These are phyloP conservation scores for Sequoia sempervirens DNA, from an alignment of 75 land plant species.

Conservation along the genomic window DNA sequence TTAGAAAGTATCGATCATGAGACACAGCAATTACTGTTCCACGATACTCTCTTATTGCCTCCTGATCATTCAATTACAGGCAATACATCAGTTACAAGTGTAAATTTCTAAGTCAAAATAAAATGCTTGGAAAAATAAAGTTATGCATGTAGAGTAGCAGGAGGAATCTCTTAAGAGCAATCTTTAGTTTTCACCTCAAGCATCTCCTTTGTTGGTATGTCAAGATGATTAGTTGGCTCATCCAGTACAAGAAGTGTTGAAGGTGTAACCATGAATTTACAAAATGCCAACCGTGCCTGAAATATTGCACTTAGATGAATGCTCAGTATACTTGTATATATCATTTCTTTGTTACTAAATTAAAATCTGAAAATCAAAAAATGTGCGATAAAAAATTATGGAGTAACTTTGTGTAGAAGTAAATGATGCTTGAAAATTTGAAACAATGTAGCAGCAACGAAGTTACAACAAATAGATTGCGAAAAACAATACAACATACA, in stretches of 20 bases:
- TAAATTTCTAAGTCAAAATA: background rate
- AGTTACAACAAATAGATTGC: background rate
- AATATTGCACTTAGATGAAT: background rate
- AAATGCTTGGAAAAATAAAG: background rate
- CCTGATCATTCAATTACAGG: slow-evolving; percentile 33
- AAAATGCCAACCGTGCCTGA: slow-evolving; percentile 91
- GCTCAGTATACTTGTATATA: background rate
- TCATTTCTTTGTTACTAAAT: background rate
- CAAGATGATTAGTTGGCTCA: slow-evolving; percentile 97
- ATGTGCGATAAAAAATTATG: background rate
- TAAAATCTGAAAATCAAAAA: background rate
- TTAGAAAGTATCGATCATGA: slow-evolving; percentile 89
- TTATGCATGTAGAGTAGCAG: background rate
- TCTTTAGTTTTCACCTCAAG: slow-evolving; percentile 58
- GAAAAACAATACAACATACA: background rate
- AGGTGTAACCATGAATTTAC: slow-evolving; percentile 97
- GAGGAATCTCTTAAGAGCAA: background rate
- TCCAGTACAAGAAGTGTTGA: slow-evolving; percentile 90
- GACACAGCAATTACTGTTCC: slow-evolving; percentile 96
- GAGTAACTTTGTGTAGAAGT: background rate
- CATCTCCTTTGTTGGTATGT: slow-evolving; percentile 97
- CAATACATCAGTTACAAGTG: background rate
- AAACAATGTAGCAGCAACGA: background rate
- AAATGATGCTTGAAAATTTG: background rate
- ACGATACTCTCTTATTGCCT: slow-evolving; percentile 81